A percentile compares a stretch with the other conserved stretches of the same genome.
phyloP scores from a whole-genome alignment of 2,329 filamentous ascomycete genomes.

The Diplodia sapinea region DNA sequence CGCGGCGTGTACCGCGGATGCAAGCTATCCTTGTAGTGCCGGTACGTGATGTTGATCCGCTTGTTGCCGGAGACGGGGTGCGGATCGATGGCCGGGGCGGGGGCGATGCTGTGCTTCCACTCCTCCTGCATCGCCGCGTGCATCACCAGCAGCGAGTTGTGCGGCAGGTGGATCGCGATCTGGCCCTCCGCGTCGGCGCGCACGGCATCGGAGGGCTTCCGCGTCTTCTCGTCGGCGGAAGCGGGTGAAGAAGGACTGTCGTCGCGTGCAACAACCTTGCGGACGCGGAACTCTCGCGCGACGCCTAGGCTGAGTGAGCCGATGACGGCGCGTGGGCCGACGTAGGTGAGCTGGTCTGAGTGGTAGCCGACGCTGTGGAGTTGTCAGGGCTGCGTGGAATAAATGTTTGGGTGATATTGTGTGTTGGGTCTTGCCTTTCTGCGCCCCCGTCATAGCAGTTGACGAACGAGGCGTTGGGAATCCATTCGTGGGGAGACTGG shows the following conservation, averaged over 20 bases:
- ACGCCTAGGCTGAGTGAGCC: constrained; percentile 91
- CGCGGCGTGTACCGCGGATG: constrained; percentile 78
- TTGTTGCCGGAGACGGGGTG: constrained; percentile 81
- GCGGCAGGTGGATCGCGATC: constrained; percentile 89
- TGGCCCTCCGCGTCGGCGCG: constrained; percentile 74
- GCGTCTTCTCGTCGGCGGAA: constrained; percentile 35
- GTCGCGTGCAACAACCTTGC: constrained; percentile 68
- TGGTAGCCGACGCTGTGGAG: constrained; percentile 77
- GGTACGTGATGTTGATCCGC: constrained; percentile 92
- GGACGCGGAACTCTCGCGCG: constrained; percentile 88
- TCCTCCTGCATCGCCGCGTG: constrained; percentile 97
- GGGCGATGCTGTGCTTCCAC: constrained; percentile 89
- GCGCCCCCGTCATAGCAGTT: constrained; percentile 88
- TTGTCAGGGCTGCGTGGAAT: neutral
- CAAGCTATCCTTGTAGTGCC: constrained; percentile 78
- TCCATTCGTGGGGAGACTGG: constrained; percentile 76
- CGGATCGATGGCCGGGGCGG: constrained; percentile 76
- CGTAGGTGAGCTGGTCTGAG: constrained; percentile 88
- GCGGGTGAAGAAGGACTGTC: constrained; percentile 49
- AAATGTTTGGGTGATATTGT: no score
- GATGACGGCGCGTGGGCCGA: constrained; percentile 86
- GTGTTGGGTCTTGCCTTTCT: neutral
- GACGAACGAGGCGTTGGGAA: constrained; percentile 88
- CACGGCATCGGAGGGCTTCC: constrained; percentile 38
- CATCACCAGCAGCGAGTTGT: constrained; percentile 94